Percentiles rank a stretch among this genome's conserved stretches.
phyloP scores from a whole-genome alignment of 2,329 filamentous ascomycete species.

The Leptoxyphium fumago region DNA sequence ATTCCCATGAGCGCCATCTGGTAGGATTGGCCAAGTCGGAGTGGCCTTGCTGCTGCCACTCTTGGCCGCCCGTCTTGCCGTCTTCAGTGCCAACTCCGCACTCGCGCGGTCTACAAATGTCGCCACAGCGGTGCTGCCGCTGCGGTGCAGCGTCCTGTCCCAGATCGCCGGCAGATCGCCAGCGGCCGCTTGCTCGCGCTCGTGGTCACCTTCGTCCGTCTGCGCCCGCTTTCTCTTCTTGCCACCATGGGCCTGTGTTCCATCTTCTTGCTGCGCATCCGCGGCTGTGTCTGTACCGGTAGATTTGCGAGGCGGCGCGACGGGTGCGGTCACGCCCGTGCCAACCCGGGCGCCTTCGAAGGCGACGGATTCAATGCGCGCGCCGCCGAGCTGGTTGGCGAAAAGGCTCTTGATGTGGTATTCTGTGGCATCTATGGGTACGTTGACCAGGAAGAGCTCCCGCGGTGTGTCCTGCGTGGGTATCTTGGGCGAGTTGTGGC shows the following conservation, averaged over 20 bases:
- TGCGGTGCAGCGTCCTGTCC: constrained; percentile 54
- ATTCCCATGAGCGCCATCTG: not conserved
- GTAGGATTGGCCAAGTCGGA: constrained; percentile 33
- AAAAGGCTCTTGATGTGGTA: constrained; percentile 65
- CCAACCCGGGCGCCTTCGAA: constrained; percentile 52
- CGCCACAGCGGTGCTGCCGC: constrained; percentile 67
- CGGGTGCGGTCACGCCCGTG: constrained; percentile 20
- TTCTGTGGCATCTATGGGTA: constrained; percentile 72
- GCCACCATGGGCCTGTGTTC: constrained; percentile 12
- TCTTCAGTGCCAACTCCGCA: constrained; percentile 62
- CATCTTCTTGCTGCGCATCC: constrained; percentile 10
- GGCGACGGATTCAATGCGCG: constrained; percentile 59
- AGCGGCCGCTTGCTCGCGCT: constrained; percentile 21
- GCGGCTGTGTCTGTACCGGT: constrained; percentile 32
- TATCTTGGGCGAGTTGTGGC: constrained; percentile 66
- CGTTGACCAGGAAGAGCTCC: constrained; percentile 80
- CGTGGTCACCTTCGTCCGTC: constrained; percentile 14
- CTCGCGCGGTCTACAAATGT: constrained; percentile 72
- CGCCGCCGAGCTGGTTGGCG: constrained; percentile 55
- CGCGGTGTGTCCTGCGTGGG: constrained; percentile 59
- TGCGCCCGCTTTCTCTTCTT: constrained; percentile 27
- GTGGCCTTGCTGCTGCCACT: constrained; percentile 49
- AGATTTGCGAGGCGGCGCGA: constrained; percentile 31
- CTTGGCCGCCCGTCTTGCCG: constrained; percentile 46
- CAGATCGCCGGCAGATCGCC: constrained; percentile 52